phyloP scores from a whole-genome alignment of 352 stramenopile species.

The Pythium apleroticum region DNA sequence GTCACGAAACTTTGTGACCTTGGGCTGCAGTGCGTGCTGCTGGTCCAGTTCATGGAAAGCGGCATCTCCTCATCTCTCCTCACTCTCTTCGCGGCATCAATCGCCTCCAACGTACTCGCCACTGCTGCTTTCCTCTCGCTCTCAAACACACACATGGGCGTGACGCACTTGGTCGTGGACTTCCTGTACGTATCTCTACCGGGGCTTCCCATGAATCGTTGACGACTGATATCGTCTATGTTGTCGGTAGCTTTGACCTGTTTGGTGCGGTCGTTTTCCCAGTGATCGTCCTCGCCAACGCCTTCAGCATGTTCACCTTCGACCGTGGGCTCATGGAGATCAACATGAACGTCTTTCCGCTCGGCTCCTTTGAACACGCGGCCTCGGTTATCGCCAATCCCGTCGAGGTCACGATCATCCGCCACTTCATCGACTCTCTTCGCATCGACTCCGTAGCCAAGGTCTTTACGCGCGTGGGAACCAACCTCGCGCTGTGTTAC shows the following conservation, averaged over 20 bases:
- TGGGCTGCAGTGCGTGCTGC: too few relatives aligned
- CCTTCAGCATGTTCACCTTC: background rate
- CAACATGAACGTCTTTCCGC: background rate
- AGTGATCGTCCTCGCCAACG: background rate
- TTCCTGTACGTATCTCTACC: background rate
- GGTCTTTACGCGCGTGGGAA: background rate
- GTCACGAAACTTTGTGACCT: too few relatives aligned
- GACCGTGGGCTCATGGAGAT: background rate
- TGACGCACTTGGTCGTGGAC: background rate
- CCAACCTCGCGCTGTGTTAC: slow-evolving; percentile 1
- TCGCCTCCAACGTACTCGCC: too few relatives aligned
- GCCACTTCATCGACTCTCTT: background rate
- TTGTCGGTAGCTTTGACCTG: background rate
- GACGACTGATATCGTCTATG: background rate
- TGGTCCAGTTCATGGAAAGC: too few relatives aligned
- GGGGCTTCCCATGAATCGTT: background rate
- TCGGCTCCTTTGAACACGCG: background rate
- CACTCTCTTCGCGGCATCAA: too few relatives aligned
- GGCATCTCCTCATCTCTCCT: too few relatives aligned
- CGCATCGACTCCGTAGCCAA: background rate
- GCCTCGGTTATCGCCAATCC: slow-evolving; percentile 1
- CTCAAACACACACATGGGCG: too few relatives aligned
- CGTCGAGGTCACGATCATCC: background rate
- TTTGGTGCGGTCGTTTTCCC: background rate
- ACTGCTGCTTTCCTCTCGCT: too few relatives aligned